phyloP scores from a whole-genome alignment of 176 grass and related monocot species.

The Lolium multiflorum region DNA sequence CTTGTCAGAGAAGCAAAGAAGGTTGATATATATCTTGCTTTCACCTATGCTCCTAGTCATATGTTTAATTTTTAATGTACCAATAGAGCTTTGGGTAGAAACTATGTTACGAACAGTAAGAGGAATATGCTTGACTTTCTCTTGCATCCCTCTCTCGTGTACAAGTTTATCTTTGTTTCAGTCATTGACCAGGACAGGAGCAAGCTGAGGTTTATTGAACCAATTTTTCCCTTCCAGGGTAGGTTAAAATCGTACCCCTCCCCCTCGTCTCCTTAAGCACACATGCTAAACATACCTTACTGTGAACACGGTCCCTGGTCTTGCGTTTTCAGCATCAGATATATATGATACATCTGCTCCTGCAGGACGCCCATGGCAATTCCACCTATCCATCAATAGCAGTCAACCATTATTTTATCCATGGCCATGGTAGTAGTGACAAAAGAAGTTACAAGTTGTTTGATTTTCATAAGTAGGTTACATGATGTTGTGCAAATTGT shows the following conservation, averaged over 20 bases:
- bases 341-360: slow-evolving; percentile 87
- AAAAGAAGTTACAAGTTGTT: slow-evolving; percentile 19
- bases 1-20: neutral
- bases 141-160: neutral
- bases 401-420: slow-evolving; percentile 7
- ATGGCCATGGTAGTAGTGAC: slow-evolving; percentile 13
- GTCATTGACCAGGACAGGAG: slow-evolving; percentile 10
- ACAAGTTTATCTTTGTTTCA: slow-evolving; percentile 15
- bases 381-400: slow-evolving; percentile 66
- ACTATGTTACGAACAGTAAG: neutral
- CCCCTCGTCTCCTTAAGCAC: neutral
- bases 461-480: slow-evolving; percentile 2
- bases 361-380: slow-evolving; percentile 77
- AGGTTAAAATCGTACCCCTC: slow-evolving; percentile 15
- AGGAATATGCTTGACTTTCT: slow-evolving; percentile 9
- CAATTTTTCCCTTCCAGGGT: neutral
- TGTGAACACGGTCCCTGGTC: slow-evolving; percentile 83
- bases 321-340: slow-evolving; percentile 75
- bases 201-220: slow-evolving; percentile 22
- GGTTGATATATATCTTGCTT: slow-evolving; percentile 27
- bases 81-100: neutral
- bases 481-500: slow-evolving; percentile 19
- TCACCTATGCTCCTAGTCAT: slow-evolving; percentile 3
- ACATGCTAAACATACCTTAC: slow-evolving; percentile 76
- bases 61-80: slow-evolving; percentile 11